These are phyloP conservation scores for Zygotorulaspora mrakii DNA, from an alignment of 1,139 yeast genomes.

Conservation along the genomic window DNA sequence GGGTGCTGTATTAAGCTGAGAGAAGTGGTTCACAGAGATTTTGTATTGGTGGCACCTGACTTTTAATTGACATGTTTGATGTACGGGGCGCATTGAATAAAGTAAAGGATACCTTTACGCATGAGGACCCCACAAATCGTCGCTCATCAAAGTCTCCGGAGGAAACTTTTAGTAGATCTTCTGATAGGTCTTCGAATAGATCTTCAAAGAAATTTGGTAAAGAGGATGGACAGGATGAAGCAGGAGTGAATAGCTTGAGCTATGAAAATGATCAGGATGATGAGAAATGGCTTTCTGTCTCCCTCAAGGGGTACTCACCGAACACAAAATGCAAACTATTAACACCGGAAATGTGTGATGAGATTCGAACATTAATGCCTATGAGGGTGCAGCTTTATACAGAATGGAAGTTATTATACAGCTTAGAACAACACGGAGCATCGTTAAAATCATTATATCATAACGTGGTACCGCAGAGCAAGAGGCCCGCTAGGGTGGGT, in stretches of 20 bases:
- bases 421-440: slow-evolving; percentile 88
- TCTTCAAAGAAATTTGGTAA: slow-evolving; percentile 3
- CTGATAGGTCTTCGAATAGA: slow-evolving; percentile 6
- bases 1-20: too few species aligned
- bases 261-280: slow-evolving; percentile 22
- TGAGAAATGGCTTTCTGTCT: slow-evolving; percentile 44
- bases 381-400: slow-evolving; percentile 71
- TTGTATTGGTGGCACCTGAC: too few species aligned
- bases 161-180: slow-evolving; percentile 1
- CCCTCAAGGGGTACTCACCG: slow-evolving; percentile 52
- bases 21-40: too few species aligned
- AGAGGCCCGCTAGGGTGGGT: slow-evolving; percentile 45
- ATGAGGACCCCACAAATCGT: slow-evolving; percentile 6
- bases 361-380: slow-evolving; percentile 70
- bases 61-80: slow-evolving; percentile 5
- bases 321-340: slow-evolving; percentile 58
- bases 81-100: slow-evolving; percentile 12
- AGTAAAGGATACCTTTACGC: slow-evolving; percentile 8
- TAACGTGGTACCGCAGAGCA: slow-evolving; percentile 37
- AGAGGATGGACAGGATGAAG: background rate
- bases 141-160: slow-evolving; percentile 6
- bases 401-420: slow-evolving; percentile 74
- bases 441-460: slow-evolving; percentile 72
- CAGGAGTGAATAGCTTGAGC: background rate
- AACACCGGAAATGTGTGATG: slow-evolving; percentile 60